Evolutionary conservation across 768 basidiomycete genomes (phyloP).

Genomic region (Phlebiopsis flavidoalba): DNA sequence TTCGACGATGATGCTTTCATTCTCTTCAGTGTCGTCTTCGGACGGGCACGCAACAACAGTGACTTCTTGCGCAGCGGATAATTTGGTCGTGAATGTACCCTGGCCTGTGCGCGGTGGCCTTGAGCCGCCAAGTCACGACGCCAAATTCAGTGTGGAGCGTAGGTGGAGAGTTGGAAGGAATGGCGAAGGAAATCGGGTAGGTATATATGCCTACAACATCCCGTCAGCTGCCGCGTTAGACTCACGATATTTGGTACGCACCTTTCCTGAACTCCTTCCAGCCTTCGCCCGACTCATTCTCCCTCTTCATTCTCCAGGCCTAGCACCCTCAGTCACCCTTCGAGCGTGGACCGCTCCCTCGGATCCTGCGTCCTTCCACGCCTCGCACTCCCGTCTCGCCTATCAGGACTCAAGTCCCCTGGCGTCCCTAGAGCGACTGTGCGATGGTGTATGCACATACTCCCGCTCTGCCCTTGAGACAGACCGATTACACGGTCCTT

Average conservation of each 20-base stretch:
- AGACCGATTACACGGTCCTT: constrained; percentile 42
- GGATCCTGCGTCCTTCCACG: constrained; percentile 17
- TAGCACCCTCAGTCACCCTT: constrained; percentile 36
- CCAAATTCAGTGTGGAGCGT: constrained; percentile 72
- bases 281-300: constrained; percentile 38
- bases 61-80: constrained; percentile 68
- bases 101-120: constrained; percentile 78
- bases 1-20: constrained; percentile 76
- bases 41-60: constrained; percentile 68
- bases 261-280: constrained; percentile 93
- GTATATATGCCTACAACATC: constrained; percentile 70
- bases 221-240: constrained; percentile 4
- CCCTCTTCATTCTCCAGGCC: constrained; percentile 35
- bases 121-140: constrained; percentile 71
- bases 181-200: constrained; percentile 88
- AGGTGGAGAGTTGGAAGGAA: constrained; percentile 78
- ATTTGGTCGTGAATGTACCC: constrained; percentile 73
- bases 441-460: neutral
- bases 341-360: constrained; percentile 30
- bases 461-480: constrained; percentile 29
- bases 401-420: constrained; percentile 23
- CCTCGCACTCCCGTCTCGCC: constrained; percentile 13
- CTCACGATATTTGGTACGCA: constrained; percentile 25
- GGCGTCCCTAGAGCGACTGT: constrained; percentile 3
- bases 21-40: constrained; percentile 84